Percentiles rank a stretch among this genome's conserved stretches.
phyloP scores from a whole-genome alignment of 768 basidiomycete genomes.

The Phylloporus scabripes region DNA sequence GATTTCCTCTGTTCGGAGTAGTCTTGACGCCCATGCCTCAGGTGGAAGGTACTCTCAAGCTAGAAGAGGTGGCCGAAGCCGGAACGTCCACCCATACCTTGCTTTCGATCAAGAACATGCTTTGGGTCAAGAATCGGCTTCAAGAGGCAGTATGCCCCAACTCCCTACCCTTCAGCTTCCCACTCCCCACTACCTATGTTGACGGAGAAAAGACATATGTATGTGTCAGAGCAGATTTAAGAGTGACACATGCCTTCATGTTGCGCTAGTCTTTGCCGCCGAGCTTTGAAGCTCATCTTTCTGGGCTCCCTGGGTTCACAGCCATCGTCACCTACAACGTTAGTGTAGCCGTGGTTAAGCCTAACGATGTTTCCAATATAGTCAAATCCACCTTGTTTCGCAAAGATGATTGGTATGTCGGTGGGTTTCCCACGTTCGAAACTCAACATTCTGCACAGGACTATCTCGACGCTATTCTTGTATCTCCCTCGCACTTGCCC shows the following conservation, averaged over 20 bases:
- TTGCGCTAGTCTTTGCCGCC: slow-evolving; percentile 58
- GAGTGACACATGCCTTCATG: background rate
- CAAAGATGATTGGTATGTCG: slow-evolving; percentile 48
- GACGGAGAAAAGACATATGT: slow-evolving; percentile 58
- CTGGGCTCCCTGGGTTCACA: slow-evolving; percentile 67
- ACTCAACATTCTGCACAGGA: slow-evolving; percentile 29
- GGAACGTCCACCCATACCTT: slow-evolving; percentile 50
- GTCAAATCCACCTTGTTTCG: slow-evolving; percentile 52
- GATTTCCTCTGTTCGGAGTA: background rate
- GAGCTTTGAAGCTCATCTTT: slow-evolving; percentile 59
- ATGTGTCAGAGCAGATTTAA: slow-evolving; percentile 22
- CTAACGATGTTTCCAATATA: slow-evolving; percentile 36
- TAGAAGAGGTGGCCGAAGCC: slow-evolving; percentile 65
- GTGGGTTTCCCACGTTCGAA: background rate
- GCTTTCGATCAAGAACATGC: slow-evolving; percentile 44
- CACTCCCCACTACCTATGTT: slow-evolving; percentile 53
- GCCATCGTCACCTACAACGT: slow-evolving; percentile 63
- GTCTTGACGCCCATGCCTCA: slow-evolving; percentile 19
- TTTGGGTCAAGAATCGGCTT: slow-evolving; percentile 52
- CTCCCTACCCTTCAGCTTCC: slow-evolving; percentile 48
- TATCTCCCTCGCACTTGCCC: slow-evolving; percentile 67
- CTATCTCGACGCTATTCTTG: slow-evolving; percentile 54
- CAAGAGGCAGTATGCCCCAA: slow-evolving; percentile 44
- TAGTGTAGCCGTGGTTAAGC: slow-evolving; percentile 47
- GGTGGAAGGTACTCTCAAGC: slow-evolving; percentile 55